These are phyloP conservation scores for Euclidium syriacum DNA, from an alignment of 345 rosid species.

Conservation along the genomic window DNA sequence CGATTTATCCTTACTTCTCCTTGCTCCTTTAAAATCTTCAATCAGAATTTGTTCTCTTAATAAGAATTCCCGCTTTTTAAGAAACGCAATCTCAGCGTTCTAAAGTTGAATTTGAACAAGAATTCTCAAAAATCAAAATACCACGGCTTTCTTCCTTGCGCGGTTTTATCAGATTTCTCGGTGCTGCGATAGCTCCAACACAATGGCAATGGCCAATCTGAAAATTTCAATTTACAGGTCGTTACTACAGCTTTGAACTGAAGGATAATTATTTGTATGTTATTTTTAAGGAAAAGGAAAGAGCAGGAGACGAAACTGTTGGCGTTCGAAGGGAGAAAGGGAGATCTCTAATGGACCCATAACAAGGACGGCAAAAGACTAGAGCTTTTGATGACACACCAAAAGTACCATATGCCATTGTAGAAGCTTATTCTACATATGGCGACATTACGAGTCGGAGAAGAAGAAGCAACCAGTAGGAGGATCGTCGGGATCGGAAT, in stretches of 20 bases:
- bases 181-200: slow-evolving; percentile 28
- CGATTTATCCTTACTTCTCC: slow-evolving; percentile 22
- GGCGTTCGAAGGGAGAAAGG: slow-evolving; percentile 29
- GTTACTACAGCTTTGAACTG: neutral
- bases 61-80: neutral
- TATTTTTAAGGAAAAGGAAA: neutral
- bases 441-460: slow-evolving; percentile 20
- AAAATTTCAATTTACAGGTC: neutral
- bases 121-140: neutral
- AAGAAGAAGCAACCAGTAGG: neutral
- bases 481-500: neutral
- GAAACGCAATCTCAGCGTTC: neutral
- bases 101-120: neutral
- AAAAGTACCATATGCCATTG: slow-evolving; percentile 27
- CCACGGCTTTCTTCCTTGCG: slow-evolving; percentile 30
- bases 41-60: too few relatives aligned
- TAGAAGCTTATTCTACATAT: slow-evolving; percentile 17
- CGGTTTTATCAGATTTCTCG: slow-evolving; percentile 20
- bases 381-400: slow-evolving; percentile 27
- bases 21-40: slow-evolving; percentile 15
- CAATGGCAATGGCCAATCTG: slow-evolving; percentile 34
- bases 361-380: slow-evolving; percentile 29
- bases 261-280: too few relatives aligned
- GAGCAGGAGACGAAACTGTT: slow-evolving; percentile 26
- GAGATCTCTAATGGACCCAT: slow-evolving; percentile 31